These are phyloP conservation scores for Ophiostoma perfectum DNA, from an alignment of 2,329 filamentous ascomycete species.

Conservation along the genomic window DNA sequence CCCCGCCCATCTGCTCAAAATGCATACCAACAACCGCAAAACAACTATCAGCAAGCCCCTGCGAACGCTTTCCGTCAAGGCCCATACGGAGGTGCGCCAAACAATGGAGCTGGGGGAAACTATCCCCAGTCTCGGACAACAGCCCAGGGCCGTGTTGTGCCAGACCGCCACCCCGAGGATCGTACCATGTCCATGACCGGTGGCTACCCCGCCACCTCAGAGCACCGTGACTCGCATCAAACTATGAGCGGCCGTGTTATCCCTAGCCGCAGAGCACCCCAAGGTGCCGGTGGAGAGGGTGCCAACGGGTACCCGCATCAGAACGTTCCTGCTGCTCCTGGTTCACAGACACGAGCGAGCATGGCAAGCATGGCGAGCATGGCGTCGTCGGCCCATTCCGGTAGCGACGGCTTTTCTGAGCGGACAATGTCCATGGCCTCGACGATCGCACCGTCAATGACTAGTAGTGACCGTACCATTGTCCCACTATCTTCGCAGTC, in stretches of 20 bases:
- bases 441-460: slow-evolving; percentile 63
- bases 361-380: slow-evolving; percentile 37
- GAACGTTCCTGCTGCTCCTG: slow-evolving; percentile 34
- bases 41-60: slow-evolving; percentile 57
- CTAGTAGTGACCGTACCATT: slow-evolving; percentile 49
- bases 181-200: slow-evolving; percentile 97
- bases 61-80: slow-evolving; percentile 74
- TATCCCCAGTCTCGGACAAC: slow-evolving; percentile 65
- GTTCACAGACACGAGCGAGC: slow-evolving; percentile 53
- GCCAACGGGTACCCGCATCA: slow-evolving; percentile 35
- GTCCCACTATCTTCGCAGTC: slow-evolving; percentile 14
- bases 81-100: slow-evolving; percentile 45
- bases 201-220: slow-evolving; percentile 58
- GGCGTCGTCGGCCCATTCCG: slow-evolving; percentile 18
- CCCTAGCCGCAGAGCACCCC: slow-evolving; percentile 57
- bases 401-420: slow-evolving; percentile 32
- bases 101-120: slow-evolving; percentile 38
- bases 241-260: slow-evolving; percentile 92
- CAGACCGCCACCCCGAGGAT: slow-evolving; percentile 77
- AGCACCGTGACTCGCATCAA: slow-evolving; percentile 75
- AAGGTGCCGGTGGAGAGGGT: slow-evolving; percentile 30
- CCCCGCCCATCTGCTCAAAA: slow-evolving; percentile 52
- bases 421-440: slow-evolving; percentile 92
- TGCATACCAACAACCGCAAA: slow-evolving; percentile 59
- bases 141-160: slow-evolving; percentile 83